phyloP scores from a whole-genome alignment of 495 filamentous ascomycete genomes.

The Podospora pseudocomata region DNA sequence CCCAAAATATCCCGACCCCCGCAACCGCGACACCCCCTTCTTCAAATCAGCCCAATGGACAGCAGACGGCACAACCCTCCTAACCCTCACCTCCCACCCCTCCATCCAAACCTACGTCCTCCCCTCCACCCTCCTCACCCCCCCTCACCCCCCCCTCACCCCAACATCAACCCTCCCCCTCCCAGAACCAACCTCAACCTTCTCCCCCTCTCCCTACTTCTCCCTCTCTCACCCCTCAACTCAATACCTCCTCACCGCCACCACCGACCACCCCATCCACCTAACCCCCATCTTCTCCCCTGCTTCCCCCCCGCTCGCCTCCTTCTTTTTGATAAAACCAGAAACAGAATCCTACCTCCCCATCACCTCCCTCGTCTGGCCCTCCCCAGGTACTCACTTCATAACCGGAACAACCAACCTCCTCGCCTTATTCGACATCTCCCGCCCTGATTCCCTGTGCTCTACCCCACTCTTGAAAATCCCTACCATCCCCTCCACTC shows the following conservation, averaged over 20 bases:
- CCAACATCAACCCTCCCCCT: conserved; percentile 60
- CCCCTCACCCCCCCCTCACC: conserved; percentile 41
- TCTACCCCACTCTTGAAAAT: conserved; percentile 56
- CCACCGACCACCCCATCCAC: conserved; percentile 70
- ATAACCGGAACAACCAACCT: conserved; percentile 70
- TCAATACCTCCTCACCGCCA: conserved; percentile 63
- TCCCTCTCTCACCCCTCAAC: conserved; percentile 58
- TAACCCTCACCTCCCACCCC: conserved; percentile 71
- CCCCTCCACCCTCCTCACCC: conserved; percentile 67
- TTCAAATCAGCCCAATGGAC: conserved; percentile 47
- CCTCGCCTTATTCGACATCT: conserved; percentile 75
- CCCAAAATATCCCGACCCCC: neutral
- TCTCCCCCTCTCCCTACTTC: conserved; percentile 71
- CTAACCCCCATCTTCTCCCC: conserved; percentile 48
- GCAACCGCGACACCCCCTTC: conserved; percentile 21
- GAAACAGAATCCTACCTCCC: conserved; percentile 77
- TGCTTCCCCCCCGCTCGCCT: conserved; percentile 40
- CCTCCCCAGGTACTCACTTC: conserved; percentile 55
- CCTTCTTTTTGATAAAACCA: conserved; percentile 67
- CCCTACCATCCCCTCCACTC: conserved; percentile 72
- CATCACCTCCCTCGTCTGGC: conserved; percentile 71
- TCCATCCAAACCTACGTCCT: conserved; percentile 67
- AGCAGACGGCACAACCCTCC: conserved; percentile 74
- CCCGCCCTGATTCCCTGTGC: conserved; percentile 49
- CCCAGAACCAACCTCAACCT: conserved; percentile 67